Evolutionary conservation across 495 filamentous ascomycete species (phyloP).

Genomic region (Penicillium verhagenii): DNA sequence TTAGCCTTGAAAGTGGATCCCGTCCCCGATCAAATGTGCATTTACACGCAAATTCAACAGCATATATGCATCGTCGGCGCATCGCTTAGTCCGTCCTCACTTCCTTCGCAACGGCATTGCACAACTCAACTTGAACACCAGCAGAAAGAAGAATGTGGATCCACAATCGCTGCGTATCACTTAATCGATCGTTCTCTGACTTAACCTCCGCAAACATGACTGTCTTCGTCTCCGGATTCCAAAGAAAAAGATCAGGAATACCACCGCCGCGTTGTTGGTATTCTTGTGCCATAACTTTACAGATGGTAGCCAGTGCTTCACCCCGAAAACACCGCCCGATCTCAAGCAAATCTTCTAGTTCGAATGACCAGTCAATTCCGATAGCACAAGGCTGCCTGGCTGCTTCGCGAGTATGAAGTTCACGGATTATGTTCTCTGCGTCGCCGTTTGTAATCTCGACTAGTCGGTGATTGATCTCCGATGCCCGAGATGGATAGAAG

Average conservation of each 20-base stretch:
- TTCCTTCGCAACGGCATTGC: conserved; percentile 81
- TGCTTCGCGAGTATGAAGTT: conserved; percentile 62
- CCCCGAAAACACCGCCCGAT: conserved; percentile 77
- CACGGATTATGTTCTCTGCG: conserved; percentile 63
- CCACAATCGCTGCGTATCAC: conserved; percentile 95
- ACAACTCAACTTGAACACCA: conserved; percentile 82
- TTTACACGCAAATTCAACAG: not conserved
- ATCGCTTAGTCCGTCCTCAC: conserved; percentile 34
- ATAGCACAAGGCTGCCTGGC: conserved; percentile 77
- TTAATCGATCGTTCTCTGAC: conserved; percentile 91
- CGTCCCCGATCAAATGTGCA: not conserved
- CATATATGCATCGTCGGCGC: not conserved
- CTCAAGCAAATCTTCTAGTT: conserved; percentile 74
- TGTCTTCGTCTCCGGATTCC: conserved; percentile 57
- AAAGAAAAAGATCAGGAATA: conserved; percentile 91
- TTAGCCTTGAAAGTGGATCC: too few species aligned
- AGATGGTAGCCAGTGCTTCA: conserved; percentile 76
- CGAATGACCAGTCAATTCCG: conserved; percentile 88
- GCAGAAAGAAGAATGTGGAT: conserved; percentile 87
- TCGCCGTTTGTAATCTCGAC: conserved; percentile 79
- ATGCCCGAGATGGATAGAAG: conserved; percentile 81
- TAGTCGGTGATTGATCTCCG: conserved; percentile 86
- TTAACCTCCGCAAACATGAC: conserved; percentile 91
- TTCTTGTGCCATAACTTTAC: conserved; percentile 93
- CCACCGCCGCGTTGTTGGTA: conserved; percentile 84